Percentiles rank a stretch among this genome's conserved stretches.
These are phyloP conservation scores for Gracilaria gracilis DNA, from an alignment of 23 red algal species.

Conservation along the genomic window DNA sequence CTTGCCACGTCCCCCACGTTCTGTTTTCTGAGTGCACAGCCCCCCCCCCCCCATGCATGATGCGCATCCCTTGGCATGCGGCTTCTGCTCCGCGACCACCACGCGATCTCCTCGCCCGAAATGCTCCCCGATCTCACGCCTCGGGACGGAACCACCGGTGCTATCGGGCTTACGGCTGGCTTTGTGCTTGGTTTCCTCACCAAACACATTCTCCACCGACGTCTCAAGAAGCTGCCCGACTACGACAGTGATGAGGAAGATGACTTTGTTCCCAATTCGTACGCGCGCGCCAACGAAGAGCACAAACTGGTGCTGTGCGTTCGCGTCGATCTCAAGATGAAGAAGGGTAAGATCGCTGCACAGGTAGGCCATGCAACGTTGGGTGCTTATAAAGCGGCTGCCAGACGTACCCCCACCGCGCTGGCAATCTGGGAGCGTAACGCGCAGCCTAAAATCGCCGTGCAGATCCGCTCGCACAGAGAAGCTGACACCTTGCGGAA, in stretches of 20 bases:
- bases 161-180: neutral
- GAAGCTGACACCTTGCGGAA: conserved; percentile 60
- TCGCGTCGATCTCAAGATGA: conserved; percentile 92
- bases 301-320: conserved; percentile 89
- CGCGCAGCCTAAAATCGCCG: conserved; percentile 95
- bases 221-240: neutral
- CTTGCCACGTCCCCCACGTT: too few species aligned
- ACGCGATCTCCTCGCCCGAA: neutral
- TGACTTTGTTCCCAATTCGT: neutral
- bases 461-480: conserved; percentile 50
- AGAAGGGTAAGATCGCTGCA: conserved; percentile 89
- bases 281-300: conserved; percentile 2
- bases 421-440: conserved; percentile 69
- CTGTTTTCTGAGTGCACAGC: too few species aligned
- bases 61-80: too few species aligned
- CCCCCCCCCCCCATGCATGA: too few species aligned
- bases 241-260: conserved; percentile 22
- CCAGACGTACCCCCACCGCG: neutral
- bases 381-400: conserved; percentile 75
- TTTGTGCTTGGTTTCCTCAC: conserved; percentile 8
- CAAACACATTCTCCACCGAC: neutral
- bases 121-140: neutral
- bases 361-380: conserved; percentile 94
- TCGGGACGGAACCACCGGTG: conserved; percentile 8
- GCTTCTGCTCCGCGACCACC: too few species aligned